Conservation (phyloP, 2,329 filamentous ascomycete species). For the Colletotrichum spaethianum region DNA sequence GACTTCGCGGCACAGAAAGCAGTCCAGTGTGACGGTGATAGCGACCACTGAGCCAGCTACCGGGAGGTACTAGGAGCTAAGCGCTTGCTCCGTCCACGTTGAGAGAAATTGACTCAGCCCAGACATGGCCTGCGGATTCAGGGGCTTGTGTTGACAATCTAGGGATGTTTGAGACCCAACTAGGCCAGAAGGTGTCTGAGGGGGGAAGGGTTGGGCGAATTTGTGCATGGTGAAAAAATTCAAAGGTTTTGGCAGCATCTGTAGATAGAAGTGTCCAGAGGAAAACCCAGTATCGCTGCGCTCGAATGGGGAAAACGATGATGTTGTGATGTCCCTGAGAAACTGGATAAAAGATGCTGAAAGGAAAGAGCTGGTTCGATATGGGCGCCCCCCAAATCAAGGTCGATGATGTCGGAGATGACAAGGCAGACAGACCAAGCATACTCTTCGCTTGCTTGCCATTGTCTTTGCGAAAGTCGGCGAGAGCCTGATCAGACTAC, state of each 20-base stretch:
- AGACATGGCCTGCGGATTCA: constrained; percentile 15
- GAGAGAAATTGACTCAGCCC: constrained; percentile 21
- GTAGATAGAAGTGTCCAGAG: not conserved
- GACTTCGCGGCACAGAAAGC: constrained; percentile 8
- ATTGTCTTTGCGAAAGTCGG: not conserved
- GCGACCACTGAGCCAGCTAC: constrained; percentile 28
- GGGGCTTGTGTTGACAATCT: constrained; percentile 18
- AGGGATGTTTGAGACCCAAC: constrained; percentile 38
- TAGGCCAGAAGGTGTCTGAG: constrained; percentile 4
- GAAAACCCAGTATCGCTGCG: not conserved
- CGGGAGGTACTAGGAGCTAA: not conserved
- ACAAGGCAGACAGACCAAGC: not conserved
- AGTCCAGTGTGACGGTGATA: constrained; percentile 7
- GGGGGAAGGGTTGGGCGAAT: not conserved
- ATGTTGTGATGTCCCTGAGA: not conserved
- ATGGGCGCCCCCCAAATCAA: not conserved
- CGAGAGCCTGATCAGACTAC: not conserved
- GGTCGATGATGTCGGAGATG: not conserved
- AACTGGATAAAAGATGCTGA: not conserved
- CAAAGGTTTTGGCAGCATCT: not conserved
- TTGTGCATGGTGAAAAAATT: not conserved
- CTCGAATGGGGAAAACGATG: not conserved
- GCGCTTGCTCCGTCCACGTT: constrained; percentile 13
- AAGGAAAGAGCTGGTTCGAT: not conserved
- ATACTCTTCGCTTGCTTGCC: not conserved